These are phyloP conservation scores for Amoebophrya sp. DNA, from an alignment of 169 alveolate genomes.

Conservation along the genomic window DNA sequence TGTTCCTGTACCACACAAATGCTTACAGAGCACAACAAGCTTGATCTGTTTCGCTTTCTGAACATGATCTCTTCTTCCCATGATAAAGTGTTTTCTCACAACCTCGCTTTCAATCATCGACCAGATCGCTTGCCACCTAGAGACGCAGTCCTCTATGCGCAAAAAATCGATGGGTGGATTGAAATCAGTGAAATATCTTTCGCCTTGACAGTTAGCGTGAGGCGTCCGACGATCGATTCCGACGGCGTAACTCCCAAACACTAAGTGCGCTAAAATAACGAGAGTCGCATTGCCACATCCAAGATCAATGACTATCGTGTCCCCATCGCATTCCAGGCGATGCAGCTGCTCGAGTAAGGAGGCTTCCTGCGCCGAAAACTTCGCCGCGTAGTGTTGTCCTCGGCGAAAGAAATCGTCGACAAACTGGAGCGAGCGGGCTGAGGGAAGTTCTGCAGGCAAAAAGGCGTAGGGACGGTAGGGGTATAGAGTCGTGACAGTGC, in stretches of 20 bases:
- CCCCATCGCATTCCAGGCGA: background rate
- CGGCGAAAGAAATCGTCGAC: background rate
- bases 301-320: background rate
- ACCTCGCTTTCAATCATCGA: background rate
- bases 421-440: background rate
- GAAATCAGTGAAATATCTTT: background rate
- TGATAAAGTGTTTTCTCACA: background rate
- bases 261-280: background rate
- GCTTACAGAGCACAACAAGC: background rate
- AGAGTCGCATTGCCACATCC: background rate
- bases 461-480: background rate
- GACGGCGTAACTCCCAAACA: background rate
- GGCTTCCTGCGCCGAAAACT: background rate
- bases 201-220: background rate
- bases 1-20: background rate
- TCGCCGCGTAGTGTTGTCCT: background rate
- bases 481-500: background rate
- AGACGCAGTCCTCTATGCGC: background rate
- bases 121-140: background rate
- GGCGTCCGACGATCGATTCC: background rate
- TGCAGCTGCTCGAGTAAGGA: background rate
- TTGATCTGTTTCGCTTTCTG: background rate
- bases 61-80: background rate
- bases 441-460: background rate
- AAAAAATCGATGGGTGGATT: background rate